These are phyloP conservation scores for Vickermania ingenoplastis DNA, from an alignment of 208 protist species.

Conservation along the genomic window DNA sequence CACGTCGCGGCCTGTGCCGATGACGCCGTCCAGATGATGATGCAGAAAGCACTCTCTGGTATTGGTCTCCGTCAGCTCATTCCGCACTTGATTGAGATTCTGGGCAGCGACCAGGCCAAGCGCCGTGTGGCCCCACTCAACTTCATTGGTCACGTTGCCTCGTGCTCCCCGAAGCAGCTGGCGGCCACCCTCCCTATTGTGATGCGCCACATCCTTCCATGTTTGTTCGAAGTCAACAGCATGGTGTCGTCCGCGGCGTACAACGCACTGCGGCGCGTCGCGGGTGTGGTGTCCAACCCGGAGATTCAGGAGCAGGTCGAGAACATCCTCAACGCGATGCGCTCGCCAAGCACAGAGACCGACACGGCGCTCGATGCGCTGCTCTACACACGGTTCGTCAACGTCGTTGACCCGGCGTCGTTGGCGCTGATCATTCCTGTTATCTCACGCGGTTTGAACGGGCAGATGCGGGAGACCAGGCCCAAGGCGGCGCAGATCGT, in stretches of 20 bases:
- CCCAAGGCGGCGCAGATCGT: conserved; percentile 90
- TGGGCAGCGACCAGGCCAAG: conserved; percentile 66
- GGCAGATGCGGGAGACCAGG: conserved; percentile 56
- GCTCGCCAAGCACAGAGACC: conserved; percentile 81
- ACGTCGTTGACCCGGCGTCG: conserved; percentile 87
- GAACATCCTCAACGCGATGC: conserved; percentile 80
- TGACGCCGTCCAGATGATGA: conserved; percentile 75
- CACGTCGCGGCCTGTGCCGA: conserved; percentile 85
- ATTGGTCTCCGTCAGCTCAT: conserved; percentile 87
- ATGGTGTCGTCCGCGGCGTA: conserved; percentile 69
- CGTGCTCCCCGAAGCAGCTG: conserved; percentile 86
- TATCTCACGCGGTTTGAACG: conserved; percentile 68
- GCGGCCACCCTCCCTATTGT: conserved; percentile 83
- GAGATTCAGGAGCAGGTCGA: conserved; percentile 90
- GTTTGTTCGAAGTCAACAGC: conserved; percentile 86
- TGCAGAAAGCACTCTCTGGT: conserved; percentile 50
- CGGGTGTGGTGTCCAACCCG: conserved; percentile 82
- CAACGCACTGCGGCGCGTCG: conserved; percentile 80
- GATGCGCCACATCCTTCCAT: conserved; percentile 80
- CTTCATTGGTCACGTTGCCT: conserved; percentile 89
- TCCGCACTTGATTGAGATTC: conserved; percentile 54
- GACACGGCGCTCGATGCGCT: conserved; percentile 87
- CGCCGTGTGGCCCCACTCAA: conserved; percentile 73
- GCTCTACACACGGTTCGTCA: conserved; percentile 90
- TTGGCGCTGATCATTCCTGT: conserved; percentile 90